These are phyloP conservation scores for Tarenaya hassleriana DNA, from an alignment of 345 rosid genomes.

Conservation along the genomic window DNA sequence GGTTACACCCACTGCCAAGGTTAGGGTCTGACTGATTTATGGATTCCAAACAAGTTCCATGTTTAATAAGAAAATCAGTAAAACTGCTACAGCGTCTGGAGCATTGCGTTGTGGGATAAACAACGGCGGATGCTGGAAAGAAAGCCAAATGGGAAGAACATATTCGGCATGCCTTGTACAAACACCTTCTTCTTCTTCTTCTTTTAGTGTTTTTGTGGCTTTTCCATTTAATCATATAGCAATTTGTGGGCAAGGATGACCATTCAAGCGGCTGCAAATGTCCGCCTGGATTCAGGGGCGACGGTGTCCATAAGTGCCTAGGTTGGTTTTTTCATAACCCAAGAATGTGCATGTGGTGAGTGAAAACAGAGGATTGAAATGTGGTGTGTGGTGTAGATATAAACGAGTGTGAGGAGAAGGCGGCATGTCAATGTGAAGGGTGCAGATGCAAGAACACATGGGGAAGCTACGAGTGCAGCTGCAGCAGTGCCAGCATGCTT, in stretches of 20 bases:
- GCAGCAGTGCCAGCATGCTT: constrained; percentile 53
- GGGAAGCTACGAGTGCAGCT: constrained; percentile 92
- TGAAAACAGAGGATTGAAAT: no score
- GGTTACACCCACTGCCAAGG: constrained; percentile 92
- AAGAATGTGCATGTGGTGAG: no score
- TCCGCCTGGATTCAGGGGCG: constrained; percentile 80
- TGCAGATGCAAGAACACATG: constrained; percentile 66
- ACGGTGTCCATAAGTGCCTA: no score
- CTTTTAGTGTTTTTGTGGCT: no score
- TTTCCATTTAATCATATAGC: no score
- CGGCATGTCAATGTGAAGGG: constrained; percentile 53
- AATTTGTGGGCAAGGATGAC: no score
- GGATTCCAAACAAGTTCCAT: no score
- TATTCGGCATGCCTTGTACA: constrained; percentile 82
- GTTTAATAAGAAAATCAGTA: no score
- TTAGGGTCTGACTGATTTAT: constrained; percentile 24
- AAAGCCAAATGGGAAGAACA: constrained; percentile 47
- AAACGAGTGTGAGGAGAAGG: constrained; percentile 79
- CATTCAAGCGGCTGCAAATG: constrained; percentile 64
- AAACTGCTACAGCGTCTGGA: constrained; percentile 84
- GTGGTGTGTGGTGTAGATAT: constrained; percentile 35
- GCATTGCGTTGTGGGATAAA: constrained; percentile 64
- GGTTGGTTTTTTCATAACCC: no score
- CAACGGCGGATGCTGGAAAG: constrained; percentile 92
- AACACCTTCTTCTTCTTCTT: no score